These are phyloP conservation scores for Calonectria hawksworthii DNA, from an alignment of 2,329 filamentous ascomycete species.

Conservation along the genomic window DNA sequence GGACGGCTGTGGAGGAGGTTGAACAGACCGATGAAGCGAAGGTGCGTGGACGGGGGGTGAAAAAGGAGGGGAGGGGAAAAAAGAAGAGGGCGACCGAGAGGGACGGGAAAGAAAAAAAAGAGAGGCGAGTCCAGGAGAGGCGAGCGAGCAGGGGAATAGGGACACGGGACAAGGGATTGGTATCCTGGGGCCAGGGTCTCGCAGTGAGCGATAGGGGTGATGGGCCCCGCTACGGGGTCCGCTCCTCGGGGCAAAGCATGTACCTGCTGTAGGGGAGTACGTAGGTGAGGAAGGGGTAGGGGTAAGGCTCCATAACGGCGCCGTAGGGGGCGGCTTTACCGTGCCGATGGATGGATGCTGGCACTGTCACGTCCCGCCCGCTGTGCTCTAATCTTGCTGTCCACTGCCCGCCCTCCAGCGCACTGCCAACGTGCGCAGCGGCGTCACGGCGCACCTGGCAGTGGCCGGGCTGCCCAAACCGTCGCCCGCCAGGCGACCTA, in stretches of 20 bases:
- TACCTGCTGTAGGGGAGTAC: slow-evolving; percentile 25
- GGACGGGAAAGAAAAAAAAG: slow-evolving; percentile 43
- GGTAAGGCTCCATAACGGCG: slow-evolving; percentile 28
- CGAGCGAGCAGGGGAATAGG: slow-evolving; percentile 46
- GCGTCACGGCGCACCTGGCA: background rate
- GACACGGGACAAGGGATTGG: slow-evolving; percentile 48
- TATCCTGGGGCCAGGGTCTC: slow-evolving; percentile 42
- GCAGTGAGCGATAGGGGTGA: slow-evolving; percentile 46
- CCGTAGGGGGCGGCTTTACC: slow-evolving; percentile 13
- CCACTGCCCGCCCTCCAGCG: background rate
- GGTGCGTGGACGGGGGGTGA: slow-evolving; percentile 45
- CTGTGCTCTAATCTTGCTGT: background rate
- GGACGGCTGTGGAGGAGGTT: slow-evolving; percentile 41
- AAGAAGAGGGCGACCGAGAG: slow-evolving; percentile 43
- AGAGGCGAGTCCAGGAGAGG: slow-evolving; percentile 43
- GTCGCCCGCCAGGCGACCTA: background rate
- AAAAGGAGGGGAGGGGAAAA: slow-evolving; percentile 41
- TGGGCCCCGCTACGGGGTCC: slow-evolving; percentile 40
- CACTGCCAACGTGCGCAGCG: background rate
- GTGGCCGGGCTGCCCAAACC: background rate
- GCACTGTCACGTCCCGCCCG: slow-evolving; percentile 11
- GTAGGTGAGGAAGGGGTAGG: slow-evolving; percentile 30
- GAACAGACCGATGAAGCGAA: slow-evolving; percentile 45
- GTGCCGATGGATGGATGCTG: background rate
- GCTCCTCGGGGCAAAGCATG: slow-evolving; percentile 26